Evolutionary conservation across 257 asterid genomes (phyloP), one percentile per base, ranked within the genome.

Genomic region (Solanum infundibuliforme): DNA sequence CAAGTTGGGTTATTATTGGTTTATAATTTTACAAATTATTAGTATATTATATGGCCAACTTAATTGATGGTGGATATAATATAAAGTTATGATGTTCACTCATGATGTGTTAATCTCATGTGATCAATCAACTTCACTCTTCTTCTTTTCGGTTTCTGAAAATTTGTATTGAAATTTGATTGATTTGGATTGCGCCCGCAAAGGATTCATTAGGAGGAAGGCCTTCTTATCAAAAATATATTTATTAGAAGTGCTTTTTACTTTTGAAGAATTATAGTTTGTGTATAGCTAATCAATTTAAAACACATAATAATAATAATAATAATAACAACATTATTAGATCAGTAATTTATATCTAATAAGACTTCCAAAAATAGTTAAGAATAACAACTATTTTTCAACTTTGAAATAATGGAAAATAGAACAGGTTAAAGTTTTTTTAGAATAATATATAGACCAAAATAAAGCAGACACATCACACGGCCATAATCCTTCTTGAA

Each of bases 1-100:
- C 86, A 82, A 82, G 86, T 82, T 82, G 69, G 69, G 31, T 29
- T 82, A 82, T 48, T 48, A 82, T 82, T 82, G 86, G 86, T 48
- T 48, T 48, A 18, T 18, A 16, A 81, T 46, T 35, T 74, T 81
- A 62, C 11, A 46, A 34, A 34, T 81, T 81, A 18, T 29, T 46
- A 14, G 23, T 52, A 55, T 55, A 55, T 55, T 39, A 77, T 41
- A 75, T 21, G 21, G 52, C 25, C 65, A 74, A 74, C 46, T 21
- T 60, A 27, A 12, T 38, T 76, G 58, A 76, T 76, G 35, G 36
- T n/a, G 35, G 62, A 77, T 77, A 77, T 41, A 39, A 41, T 77
- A 27, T 75, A 35, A 3, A 21, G 31, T 76, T 39, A 8, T 16
- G 23, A 52, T 16, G 62, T 77, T 55, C 62, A 41, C n/a, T 75